phyloP scores from a whole-genome alignment of 1,284 basidiomycete species.

The Sanguinoderma infundibulare region DNA sequence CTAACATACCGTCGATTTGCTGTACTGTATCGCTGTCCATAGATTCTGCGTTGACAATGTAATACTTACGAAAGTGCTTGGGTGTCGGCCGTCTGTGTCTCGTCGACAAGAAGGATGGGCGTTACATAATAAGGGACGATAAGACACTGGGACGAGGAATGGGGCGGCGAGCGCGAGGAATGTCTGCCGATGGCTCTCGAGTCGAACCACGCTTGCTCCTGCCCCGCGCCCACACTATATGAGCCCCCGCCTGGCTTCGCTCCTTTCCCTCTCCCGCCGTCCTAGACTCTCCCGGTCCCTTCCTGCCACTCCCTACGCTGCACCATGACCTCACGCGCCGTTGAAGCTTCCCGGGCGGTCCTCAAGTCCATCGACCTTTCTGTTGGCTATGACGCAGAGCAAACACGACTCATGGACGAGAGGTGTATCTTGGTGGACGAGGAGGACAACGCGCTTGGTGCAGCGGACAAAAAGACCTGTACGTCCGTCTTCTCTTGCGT shows the following conservation, averaged over 20 bases:
- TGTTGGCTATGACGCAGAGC: conserved; percentile 75
- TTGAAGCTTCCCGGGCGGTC: conserved; percentile 59
- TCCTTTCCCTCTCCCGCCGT: conserved; percentile 26
- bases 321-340: conserved; percentile 46
- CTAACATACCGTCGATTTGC: not conserved
- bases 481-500: conserved; percentile 35
- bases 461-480: conserved; percentile 98
- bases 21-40: not conserved
- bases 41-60: too few relatives aligned
- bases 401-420: conserved; percentile 95
- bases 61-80: too few relatives aligned
- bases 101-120: not conserved
- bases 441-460: conserved; percentile 87
- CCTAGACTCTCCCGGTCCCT: conserved; percentile 11
- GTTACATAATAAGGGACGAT: not conserved
- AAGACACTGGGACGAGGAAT: not conserved
- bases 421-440: conserved; percentile 95
- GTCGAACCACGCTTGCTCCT: conserved; percentile 23
- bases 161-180: not conserved
- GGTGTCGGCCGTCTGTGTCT: too few relatives aligned
- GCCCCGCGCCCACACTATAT: conserved; percentile 23
- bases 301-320: conserved; percentile 11
- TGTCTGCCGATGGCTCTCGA: conserved; percentile 15
- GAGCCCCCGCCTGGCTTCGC: conserved; percentile 24
- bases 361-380: conserved; percentile 75